Percentiles rank a stretch among this genome's conserved stretches.
Evolutionary conservation across 768 basidiomycete species (phyloP).

Genomic region (Suillus variegatus): DNA sequence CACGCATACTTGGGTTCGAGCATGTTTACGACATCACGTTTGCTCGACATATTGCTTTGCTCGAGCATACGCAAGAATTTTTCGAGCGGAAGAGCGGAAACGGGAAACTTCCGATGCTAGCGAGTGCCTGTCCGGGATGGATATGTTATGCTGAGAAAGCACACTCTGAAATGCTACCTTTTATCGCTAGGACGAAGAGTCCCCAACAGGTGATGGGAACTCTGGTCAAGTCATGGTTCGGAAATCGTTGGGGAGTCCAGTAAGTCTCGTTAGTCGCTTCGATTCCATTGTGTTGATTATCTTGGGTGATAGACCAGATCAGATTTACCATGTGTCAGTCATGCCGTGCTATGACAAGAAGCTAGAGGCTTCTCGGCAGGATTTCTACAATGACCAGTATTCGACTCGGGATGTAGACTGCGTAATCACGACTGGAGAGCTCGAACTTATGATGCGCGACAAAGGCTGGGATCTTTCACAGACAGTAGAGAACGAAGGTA

Average conservation of each 20-base stretch:
- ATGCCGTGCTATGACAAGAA: slow-evolving; percentile 99
- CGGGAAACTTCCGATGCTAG: slow-evolving; percentile 79
- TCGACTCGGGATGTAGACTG: slow-evolving; percentile 94
- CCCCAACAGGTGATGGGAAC: slow-evolving; percentile 95
- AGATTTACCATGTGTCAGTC: slow-evolving; percentile 94
- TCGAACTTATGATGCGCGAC: slow-evolving; percentile 82
- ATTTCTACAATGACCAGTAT: slow-evolving; percentile 85
- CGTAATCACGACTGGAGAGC: slow-evolving; percentile 95
- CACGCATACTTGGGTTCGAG: slow-evolving; percentile 67
- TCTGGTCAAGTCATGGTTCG: slow-evolving; percentile 89
- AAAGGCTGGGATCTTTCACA: slow-evolving; percentile 74
- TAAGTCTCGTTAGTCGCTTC: slow-evolving; percentile 40
- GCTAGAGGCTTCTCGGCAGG: slow-evolving; percentile 92
- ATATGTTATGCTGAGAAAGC: slow-evolving; percentile 99
- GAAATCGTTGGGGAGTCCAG: slow-evolving; percentile 62
- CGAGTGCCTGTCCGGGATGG: slow-evolving; percentile 98
- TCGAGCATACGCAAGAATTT: slow-evolving; percentile 83
- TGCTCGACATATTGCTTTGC: slow-evolving; percentile 81
- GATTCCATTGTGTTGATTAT: slow-evolving; percentile 9
- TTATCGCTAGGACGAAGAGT: slow-evolving; percentile 85
- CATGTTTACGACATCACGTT: slow-evolving; percentile 95
- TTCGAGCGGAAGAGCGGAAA: slow-evolving; percentile 57
- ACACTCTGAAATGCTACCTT: slow-evolving; percentile 90
- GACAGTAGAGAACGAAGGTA: slow-evolving; percentile 55
- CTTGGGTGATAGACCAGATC: slow-evolving; percentile 58